A percentile compares a stretch with the other conserved stretches of the same genome.
These are phyloP conservation scores for Aspergillus caelatus DNA, from an alignment of 2,329 filamentous ascomycete genomes.

Conservation along the genomic window DNA sequence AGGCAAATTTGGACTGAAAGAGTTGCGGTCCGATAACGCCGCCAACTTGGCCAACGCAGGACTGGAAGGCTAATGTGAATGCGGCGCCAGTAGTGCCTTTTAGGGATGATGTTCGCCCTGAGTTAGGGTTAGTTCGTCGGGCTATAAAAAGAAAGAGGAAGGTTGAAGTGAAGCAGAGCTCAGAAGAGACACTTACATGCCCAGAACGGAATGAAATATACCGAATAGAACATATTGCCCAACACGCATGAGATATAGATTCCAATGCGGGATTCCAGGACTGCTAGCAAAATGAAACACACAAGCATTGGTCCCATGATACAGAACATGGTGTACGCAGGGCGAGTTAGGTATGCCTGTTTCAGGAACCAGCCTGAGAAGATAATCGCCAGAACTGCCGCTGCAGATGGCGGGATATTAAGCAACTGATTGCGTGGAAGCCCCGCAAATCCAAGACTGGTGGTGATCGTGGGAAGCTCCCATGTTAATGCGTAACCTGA, in stretches of 20 bases:
- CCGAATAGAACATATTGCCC: conserved; percentile 18
- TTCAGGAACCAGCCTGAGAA: conserved; percentile 18
- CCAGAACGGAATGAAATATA: conserved; percentile 20
- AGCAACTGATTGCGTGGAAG: conserved; percentile 19
- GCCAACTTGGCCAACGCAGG: conserved; percentile 18
- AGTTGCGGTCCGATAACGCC: conserved; percentile 15
- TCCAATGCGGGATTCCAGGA: conserved; percentile 7
- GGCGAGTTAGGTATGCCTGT: conserved; percentile 14
- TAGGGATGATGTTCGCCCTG: conserved; percentile 2
- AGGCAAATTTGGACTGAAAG: conserved; percentile 10
- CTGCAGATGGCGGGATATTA: conserved; percentile 15
- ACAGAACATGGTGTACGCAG: conserved; percentile 14
- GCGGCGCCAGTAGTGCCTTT: conserved; percentile 15
- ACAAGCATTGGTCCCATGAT: conserved; percentile 17
- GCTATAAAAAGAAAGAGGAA: background rate
- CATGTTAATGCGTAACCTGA: conserved; percentile 17
- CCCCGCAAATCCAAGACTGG: conserved; percentile 17
- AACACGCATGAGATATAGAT: conserved; percentile 18
- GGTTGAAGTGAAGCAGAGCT: background rate
- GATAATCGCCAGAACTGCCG: conserved; percentile 13
- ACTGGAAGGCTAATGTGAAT: conserved; percentile 17
- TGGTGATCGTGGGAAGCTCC: conserved; percentile 19
- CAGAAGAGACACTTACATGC: conserved; percentile 11
- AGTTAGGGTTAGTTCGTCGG: background rate
- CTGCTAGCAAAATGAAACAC: conserved; percentile 14